Conservation (phyloP, 345 rosid genomes). For the Aquilaria malaccensis region DNA sequence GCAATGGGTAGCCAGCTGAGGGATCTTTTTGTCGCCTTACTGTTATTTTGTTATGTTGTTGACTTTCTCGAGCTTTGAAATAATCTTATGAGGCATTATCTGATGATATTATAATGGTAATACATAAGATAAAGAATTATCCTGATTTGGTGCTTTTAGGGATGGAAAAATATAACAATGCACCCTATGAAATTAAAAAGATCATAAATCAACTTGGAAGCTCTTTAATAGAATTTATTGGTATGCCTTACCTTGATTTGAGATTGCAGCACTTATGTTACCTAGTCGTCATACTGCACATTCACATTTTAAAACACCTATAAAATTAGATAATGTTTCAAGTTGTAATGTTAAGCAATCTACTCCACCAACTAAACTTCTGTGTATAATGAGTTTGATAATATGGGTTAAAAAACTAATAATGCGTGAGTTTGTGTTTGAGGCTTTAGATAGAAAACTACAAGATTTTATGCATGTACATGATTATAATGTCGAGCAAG, state of each 20-base stretch:
- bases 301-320: neutral
- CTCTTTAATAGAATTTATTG: neutral
- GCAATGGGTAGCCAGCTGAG: neutral
- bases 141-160: neutral
- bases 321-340: neutral
- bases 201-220: neutral
- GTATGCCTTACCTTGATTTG: neutral
- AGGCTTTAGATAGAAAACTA: no score
- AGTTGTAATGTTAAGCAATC: neutral
- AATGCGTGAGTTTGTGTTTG: no score
- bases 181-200: neutral
- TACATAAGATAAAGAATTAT: neutral
- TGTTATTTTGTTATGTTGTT: neutral
- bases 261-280: neutral
- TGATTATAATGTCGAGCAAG: neutral
- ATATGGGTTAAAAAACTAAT: no score
- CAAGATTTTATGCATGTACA: no score
- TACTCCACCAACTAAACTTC: neutral
- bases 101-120: neutral
- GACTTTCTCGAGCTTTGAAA: neutral
- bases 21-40: neutral
- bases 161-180: neutral
- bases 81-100: neutral
- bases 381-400: no score
- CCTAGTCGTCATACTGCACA: neutral